Percentiles rank a stretch among this genome's conserved stretches.
These are phyloP conservation scores for Glaciozyma antarctica DNA, from an alignment of 768 basidiomycete genomes.

Conservation along the genomic window DNA sequence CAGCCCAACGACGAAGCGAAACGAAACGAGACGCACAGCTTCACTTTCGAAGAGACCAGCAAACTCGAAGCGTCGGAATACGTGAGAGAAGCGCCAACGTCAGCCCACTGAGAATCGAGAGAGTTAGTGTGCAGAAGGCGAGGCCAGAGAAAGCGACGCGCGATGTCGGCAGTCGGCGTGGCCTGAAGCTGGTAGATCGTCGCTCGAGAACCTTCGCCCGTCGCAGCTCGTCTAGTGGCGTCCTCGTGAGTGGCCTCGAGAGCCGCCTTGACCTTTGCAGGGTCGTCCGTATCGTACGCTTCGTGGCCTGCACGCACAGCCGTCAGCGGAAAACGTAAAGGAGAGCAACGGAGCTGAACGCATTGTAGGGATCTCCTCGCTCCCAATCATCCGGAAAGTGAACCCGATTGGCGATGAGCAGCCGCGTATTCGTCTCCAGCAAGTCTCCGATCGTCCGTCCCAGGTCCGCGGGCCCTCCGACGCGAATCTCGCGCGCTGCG, in stretches of 20 bases:
- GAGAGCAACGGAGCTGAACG: no score
- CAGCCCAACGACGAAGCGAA: no score
- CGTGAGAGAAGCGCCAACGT: conserved; percentile 8
- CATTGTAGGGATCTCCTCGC: conserved; percentile 7
- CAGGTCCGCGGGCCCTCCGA: neutral
- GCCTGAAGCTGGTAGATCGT: conserved; percentile 16
- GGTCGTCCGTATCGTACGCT: conserved; percentile 9
- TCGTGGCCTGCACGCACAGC: neutral
- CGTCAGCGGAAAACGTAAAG: no score
- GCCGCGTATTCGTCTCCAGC: neutral
- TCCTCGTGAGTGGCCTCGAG: conserved; percentile 3
- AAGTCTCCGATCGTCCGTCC: conserved; percentile 2
- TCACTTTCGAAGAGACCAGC: conserved; percentile 4
- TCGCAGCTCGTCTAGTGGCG: neutral
- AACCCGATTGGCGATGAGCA: conserved; percentile 3
- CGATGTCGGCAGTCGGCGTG: conserved; percentile 12
- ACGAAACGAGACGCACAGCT: neutral
- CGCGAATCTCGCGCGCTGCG: neutral
- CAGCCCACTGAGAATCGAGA: neutral
- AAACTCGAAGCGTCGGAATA: conserved; percentile 10
- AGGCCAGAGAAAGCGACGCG: neutral
- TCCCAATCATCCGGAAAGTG: conserved; percentile 7
- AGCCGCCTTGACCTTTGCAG: neutral
- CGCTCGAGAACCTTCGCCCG: neutral
- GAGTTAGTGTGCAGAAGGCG: neutral